These are phyloP conservation scores for Hyphopichia burtonii DNA, from an alignment of 1,139 yeast genomes.

Conservation along the genomic window DNA sequence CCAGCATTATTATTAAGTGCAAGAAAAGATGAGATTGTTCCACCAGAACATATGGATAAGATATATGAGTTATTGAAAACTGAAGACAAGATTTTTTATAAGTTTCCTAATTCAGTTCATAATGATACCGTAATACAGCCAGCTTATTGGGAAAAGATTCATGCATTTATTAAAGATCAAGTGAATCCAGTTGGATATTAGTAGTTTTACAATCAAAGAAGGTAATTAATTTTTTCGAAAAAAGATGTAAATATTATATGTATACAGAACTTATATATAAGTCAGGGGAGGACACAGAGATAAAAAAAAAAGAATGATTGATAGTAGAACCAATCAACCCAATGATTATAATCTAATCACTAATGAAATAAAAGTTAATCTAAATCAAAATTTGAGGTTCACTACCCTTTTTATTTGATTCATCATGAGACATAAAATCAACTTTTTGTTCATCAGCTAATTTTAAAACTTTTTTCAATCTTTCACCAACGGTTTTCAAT, in stretches of 20 bases:
- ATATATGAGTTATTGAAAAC: slow-evolving; percentile 53
- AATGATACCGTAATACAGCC: slow-evolving; percentile 77
- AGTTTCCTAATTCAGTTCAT: slow-evolving; percentile 64
- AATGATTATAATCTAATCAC: no score
- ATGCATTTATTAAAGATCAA: slow-evolving; percentile 49
- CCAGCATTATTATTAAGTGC: slow-evolving; percentile 79
- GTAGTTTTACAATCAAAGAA: no score
- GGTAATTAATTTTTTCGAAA: no score
- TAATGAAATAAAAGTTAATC: background rate
- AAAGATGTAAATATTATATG: slow-evolving; percentile 16
- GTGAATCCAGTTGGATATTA: slow-evolving; percentile 42
- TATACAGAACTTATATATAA: slow-evolving; percentile 12
- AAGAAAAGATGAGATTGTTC: slow-evolving; percentile 82
- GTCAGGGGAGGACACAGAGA: no score
- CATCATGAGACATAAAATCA: slow-evolving; percentile 73
- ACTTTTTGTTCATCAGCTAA: slow-evolving; percentile 66
- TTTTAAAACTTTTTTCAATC: slow-evolving; percentile 78
- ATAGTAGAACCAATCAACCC: slow-evolving; percentile 1
- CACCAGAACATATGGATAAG: slow-evolving; percentile 75
- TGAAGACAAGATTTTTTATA: slow-evolving; percentile 45
- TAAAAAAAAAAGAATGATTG: slow-evolving; percentile 5
- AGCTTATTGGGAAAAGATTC: slow-evolving; percentile 71
- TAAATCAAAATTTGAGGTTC: slow-evolving; percentile 36
- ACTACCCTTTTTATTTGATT: slow-evolving; percentile 44
- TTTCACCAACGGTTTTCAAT: slow-evolving; percentile 71